phyloP scores from a whole-genome alignment of 1,139 yeast species.

The Geotrichum bryndzae region DNA sequence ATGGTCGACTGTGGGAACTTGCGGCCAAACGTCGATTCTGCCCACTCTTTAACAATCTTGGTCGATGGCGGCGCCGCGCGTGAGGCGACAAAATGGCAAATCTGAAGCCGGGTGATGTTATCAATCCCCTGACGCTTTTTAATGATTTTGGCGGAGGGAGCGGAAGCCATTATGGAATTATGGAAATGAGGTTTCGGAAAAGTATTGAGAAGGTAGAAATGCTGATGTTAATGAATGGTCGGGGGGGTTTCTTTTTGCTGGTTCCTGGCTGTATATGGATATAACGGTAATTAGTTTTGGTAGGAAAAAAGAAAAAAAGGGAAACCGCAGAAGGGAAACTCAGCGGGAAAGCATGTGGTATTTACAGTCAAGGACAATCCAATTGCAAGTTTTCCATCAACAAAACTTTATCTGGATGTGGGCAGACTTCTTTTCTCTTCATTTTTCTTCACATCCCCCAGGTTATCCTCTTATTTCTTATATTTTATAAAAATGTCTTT shows the following conservation, averaged over 20 bases:
- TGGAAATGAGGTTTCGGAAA: background rate
- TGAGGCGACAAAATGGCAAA: slow-evolving; percentile 11
- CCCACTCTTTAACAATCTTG: slow-evolving; percentile 9
- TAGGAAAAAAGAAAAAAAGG: background rate
- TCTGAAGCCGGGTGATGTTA: slow-evolving; percentile 9
- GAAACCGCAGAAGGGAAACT: background rate
- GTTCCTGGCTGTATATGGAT: background rate
- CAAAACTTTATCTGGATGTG: too few species aligned
- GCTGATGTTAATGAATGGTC: background rate
- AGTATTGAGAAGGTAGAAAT: background rate
- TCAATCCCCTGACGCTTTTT: slow-evolving; percentile 2
- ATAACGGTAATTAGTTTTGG: background rate
- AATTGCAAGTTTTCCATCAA: too few species aligned
- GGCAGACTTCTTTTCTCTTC: too few species aligned
- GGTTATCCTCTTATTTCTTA: too few species aligned
- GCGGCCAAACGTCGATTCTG: slow-evolving; percentile 8
- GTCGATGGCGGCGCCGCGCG: slow-evolving; percentile 7
- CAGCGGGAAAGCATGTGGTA: background rate
- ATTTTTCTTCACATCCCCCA: too few species aligned
- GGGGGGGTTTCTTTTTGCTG: background rate
- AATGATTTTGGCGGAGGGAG: background rate
- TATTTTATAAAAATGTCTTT: too few species aligned
- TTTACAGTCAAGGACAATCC: too few species aligned
- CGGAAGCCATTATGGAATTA: background rate
- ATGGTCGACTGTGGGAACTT: slow-evolving; percentile 14